A percentile compares a stretch with the other conserved stretches of the same genome.
These are phyloP conservation scores for Coccomyxa subellipsoidea DNA, from an alignment of 163 green algal genomes.

Conservation along the genomic window DNA sequence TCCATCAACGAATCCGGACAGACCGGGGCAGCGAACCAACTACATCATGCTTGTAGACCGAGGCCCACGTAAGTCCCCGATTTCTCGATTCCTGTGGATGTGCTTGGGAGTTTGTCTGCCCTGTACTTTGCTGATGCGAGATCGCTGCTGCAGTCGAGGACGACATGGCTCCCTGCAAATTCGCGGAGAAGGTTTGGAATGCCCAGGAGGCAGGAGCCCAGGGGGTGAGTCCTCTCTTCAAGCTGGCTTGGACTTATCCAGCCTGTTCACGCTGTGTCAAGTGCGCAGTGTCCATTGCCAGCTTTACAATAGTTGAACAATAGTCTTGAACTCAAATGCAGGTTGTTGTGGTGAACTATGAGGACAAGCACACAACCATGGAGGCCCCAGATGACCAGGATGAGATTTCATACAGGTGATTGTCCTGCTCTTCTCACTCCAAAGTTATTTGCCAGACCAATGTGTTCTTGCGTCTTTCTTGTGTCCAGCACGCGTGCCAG, in stretches of 20 bases:
- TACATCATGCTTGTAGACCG: slow-evolving; percentile 77
- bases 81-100: not conserved
- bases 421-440: not conserved
- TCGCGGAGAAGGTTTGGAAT: slow-evolving; percentile 69
- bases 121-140: not conserved
- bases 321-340: not conserved
- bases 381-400: slow-evolving; percentile 74
- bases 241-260: not conserved
- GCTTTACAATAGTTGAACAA: not conserved
- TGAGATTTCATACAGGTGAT: slow-evolving; percentile 38
- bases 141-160: slow-evolving; percentile 11
- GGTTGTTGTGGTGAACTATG: slow-evolving; percentile 75
- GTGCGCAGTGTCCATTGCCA: not conserved
- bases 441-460: not conserved
- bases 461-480: no score
- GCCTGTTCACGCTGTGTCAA: not conserved
- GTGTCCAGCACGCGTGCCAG: no score
- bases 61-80: slow-evolving; percentile 48
- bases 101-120: not conserved
- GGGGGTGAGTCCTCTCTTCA: slow-evolving; percentile 42
- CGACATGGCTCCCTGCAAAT: slow-evolving; percentile 45
- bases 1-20: slow-evolving; percentile 24
- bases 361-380: slow-evolving; percentile 79
- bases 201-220: slow-evolving; percentile 77
- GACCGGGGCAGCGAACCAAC: slow-evolving; percentile 19